Evolutionary conservation across 768 basidiomycete species (phyloP), one percentile per base, ranked within the genome.

Genomic region (Auricularia sp.): DNA sequence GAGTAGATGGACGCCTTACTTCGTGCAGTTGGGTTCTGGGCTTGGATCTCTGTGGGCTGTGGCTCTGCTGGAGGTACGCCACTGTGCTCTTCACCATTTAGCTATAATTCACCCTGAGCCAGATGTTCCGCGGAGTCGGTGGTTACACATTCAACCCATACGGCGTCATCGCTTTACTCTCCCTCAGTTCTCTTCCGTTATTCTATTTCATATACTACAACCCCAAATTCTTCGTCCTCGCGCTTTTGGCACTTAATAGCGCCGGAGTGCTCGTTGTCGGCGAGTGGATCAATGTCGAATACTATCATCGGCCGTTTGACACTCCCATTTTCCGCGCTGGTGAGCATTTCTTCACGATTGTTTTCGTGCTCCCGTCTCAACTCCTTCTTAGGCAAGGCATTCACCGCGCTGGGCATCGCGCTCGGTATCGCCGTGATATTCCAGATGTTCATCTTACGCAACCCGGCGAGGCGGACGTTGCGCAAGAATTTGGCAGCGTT

Each of bases 41-140:
- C 29, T 59, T 18, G 61, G 64, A n/a, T 69, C 69, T 61, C 44
- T 70, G 1, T 60, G 70, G 61, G 68, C 66, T 10, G 35, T 70
- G 10, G 63, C 65, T 23, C 35, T 69, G 35, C 65, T 69, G 29
- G 62, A 67, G 59, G 68, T 67, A 7, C 36, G 54, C 11, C 12
- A 36, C 18, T 3, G 14, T 47, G 7, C 21, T 65, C 5, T 36
- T 10, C 54, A 33, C 64, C 10, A 21, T 10, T 29, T 29, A 10
- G 21, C 21, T 61, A n/a, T 33, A 43, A 23, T 18, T 18, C 7
- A 11, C 7, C 16, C 18, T 60, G 11, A 2, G 29, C 29, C 42
- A 71, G 64, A 74, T 74, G 54, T 75, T 74, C 67, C 63, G 62
- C 3, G 63, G 71, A 35, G 73, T 74, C 29, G 74, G 74, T 6